These are phyloP conservation scores for Kwoniella dendrophila DNA, from an alignment of 768 basidiomycete genomes.

Conservation along the genomic window DNA sequence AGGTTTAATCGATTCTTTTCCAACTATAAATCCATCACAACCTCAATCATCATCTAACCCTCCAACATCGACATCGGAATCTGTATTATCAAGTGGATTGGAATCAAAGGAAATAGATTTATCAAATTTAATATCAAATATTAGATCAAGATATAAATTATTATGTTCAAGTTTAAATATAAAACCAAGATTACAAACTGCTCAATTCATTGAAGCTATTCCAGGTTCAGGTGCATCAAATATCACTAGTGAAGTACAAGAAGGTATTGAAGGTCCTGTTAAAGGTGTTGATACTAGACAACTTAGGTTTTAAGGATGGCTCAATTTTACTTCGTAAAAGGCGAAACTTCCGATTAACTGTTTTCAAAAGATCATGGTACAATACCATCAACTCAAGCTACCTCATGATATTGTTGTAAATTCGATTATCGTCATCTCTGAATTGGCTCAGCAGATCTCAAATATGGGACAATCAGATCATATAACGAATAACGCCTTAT, in stretches of 20 bases:
- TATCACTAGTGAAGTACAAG: constrained; percentile 3
- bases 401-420: too few species aligned
- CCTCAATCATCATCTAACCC: constrained; percentile 1
- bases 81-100: not conserved
- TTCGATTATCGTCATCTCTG: too few species aligned
- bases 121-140: constrained; percentile 73
- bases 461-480: too few species aligned
- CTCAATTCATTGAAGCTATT: constrained; percentile 8
- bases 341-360: too few species aligned
- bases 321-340: too few species aligned
- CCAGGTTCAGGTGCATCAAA: constrained; percentile 6
- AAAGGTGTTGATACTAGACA: constrained; percentile 51
- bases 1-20: constrained; percentile 70
- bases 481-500: too few species aligned
- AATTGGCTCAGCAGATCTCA: too few species aligned
- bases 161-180: constrained; percentile 82
- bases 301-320: constrained; percentile 38
- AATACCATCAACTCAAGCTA: too few species aligned
- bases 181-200: constrained; percentile 57
- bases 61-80: not conserved
- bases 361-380: too few species aligned
- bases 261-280: constrained; percentile 49
- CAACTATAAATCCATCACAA: constrained; percentile 20
- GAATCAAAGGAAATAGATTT: constrained; percentile 61
- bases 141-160: constrained; percentile 81